Conservation (phyloP, 495 filamentous ascomycete species). For the Xylona heveae region DNA sequence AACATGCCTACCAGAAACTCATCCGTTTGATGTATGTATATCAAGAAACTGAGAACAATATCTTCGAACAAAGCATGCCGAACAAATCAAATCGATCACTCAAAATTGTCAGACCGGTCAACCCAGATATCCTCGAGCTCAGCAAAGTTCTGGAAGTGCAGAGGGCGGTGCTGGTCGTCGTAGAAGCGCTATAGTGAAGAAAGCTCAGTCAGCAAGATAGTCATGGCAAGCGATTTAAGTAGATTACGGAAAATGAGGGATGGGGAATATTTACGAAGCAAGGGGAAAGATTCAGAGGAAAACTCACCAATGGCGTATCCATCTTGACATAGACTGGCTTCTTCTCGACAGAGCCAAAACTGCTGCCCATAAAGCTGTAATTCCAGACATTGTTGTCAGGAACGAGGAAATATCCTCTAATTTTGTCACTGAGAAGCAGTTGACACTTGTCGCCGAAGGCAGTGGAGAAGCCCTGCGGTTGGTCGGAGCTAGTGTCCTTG, state of each 20-base stretch:
- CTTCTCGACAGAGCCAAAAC: slow-evolving; percentile 75
- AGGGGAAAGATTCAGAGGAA: background rate
- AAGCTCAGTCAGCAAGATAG: too few species aligned
- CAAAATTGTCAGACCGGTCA: slow-evolving; percentile 71
- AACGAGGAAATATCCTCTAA: slow-evolving; percentile 86
- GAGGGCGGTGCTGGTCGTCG: slow-evolving; percentile 71
- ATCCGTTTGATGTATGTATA: too few species aligned
- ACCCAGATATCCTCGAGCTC: slow-evolving; percentile 84
- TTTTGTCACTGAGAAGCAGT: slow-evolving; percentile 74
- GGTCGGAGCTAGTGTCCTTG: slow-evolving; percentile 74
- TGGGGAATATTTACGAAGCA: background rate
- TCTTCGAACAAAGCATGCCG: too few species aligned
- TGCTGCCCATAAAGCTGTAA: slow-evolving; percentile 90
- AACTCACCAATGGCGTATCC: slow-evolving; percentile 48
- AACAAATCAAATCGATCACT: too few species aligned
- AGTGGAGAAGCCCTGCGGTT: slow-evolving; percentile 82
- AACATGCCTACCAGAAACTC: too few species aligned
- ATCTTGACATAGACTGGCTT: slow-evolving; percentile 77
- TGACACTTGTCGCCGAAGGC: slow-evolving; percentile 92
- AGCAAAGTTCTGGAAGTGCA: slow-evolving; percentile 89
- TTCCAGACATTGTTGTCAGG: slow-evolving; percentile 90
- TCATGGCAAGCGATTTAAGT: too few species aligned
- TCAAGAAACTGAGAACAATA: too few species aligned
- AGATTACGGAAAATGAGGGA: background rate
- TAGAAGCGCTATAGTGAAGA: slow-evolving; percentile 39